Evolutionary conservation across 202 grass and related monocot species (phyloP), one percentile per base, ranked within the genome.

Genomic region (Musa balbisiana): DNA sequence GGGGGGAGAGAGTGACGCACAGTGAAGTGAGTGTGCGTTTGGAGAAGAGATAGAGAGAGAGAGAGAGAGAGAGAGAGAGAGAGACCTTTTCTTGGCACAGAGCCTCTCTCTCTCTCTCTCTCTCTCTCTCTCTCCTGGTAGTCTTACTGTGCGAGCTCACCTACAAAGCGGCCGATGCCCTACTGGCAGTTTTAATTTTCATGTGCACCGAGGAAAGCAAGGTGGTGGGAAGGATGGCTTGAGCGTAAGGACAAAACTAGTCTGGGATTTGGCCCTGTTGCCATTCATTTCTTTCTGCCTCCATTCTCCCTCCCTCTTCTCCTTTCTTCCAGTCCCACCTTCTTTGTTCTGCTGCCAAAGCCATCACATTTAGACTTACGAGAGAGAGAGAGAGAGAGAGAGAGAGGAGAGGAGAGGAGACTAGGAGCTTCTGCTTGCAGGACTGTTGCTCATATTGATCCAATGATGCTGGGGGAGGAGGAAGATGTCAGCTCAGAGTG

Each of bases 401-500:
- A 43, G 3, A 43, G 3, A 1, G 6, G 33, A 43, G 33, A 43
- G 33, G 4, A 6, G 4, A 0, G 4, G 4, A 43, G 33, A 43
- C 5, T 6, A 0, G 4, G 33, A 43, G 33, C 33, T 43, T 43
- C 55, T 19, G 55, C 55, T 15, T 59, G 12, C 15, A 59, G 55
- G 15, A 19, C 17, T 59, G 12, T 59, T 58, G 55, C 16, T 58
- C 14, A 17, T 11, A 49, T 59, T 75, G 29, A 62, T 26, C 66
- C 33, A 59, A 77, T 82, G 82, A 55, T 70, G 71, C 54, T 49
- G 67, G 76, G 72, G 83, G 78, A 75, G 80, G 80, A 85, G 77
- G 76, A 51, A 69, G 78, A 79, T 54, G 71, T 69, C 60, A 80
- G 87, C 73, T 93, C 85, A 17, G 94, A 86, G 78, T 93, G 88